A percentile compares a stretch with the other conserved stretches of the same genome.
phyloP scores from a whole-genome alignment of 768 basidiomycete species.

The Pilatotrama ljubarskyi region DNA sequence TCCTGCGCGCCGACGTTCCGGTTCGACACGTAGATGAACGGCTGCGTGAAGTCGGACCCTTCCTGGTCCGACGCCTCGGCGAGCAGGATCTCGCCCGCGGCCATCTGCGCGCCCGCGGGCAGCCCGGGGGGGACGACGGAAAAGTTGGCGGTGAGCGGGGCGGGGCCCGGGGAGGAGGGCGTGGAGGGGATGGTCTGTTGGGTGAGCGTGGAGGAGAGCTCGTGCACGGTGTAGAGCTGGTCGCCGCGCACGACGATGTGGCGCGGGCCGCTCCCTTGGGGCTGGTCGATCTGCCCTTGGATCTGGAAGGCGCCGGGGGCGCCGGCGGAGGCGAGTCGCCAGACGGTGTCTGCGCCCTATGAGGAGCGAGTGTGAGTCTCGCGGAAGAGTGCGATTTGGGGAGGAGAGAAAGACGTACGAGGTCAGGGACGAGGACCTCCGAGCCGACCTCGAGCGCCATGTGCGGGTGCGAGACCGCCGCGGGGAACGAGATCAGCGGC shows the following conservation, averaged over 20 bases:
- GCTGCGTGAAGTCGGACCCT: slow-evolving; percentile 43
- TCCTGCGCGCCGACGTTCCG: slow-evolving; percentile 54
- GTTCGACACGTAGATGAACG: slow-evolving; percentile 71
- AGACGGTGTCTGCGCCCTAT: slow-evolving; percentile 68
- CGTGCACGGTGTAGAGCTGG: slow-evolving; percentile 55
- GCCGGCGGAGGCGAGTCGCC: slow-evolving; percentile 53
- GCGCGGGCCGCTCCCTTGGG: slow-evolving; percentile 62
- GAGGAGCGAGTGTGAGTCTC: neutral
- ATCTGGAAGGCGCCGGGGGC: slow-evolving; percentile 49
- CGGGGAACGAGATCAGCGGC: slow-evolving; percentile 55
- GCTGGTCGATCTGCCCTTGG: slow-evolving; percentile 60
- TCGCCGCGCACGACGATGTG: slow-evolving; percentile 42
- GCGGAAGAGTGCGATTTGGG: neutral
- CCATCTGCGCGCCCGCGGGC: slow-evolving; percentile 42
- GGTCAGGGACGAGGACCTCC: slow-evolving; percentile 68
- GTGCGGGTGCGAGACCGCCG: slow-evolving; percentile 60
- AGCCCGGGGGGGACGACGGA: slow-evolving; percentile 48
- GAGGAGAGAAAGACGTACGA: slow-evolving; percentile 41
- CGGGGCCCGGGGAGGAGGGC: slow-evolving; percentile 46
- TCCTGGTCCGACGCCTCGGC: slow-evolving; percentile 42
- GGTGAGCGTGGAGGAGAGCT: slow-evolving; percentile 55
- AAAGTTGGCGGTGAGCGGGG: slow-evolving; percentile 47
- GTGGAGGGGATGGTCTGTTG: slow-evolving; percentile 56
- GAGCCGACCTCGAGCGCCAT: slow-evolving; percentile 56
- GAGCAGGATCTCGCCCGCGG: slow-evolving; percentile 65